Evolutionary conservation across 805 yeast genomes (phyloP).

Genomic region (Cyberlindnera galapagoensis): DNA sequence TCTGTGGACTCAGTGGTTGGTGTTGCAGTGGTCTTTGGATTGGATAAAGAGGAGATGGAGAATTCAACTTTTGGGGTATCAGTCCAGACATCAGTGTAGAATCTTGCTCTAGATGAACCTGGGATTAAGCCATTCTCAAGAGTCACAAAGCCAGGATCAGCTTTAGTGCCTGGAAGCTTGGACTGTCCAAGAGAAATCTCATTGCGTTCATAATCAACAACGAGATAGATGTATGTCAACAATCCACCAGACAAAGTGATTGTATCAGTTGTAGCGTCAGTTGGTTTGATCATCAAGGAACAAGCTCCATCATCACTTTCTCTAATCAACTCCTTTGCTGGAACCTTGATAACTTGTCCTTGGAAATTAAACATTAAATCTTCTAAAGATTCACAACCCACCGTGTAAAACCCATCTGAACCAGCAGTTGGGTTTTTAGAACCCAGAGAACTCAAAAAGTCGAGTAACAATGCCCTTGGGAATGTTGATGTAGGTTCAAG

Average conservation of each 20-base stretch:
- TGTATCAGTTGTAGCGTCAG: constrained; percentile 1
- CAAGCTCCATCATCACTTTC: constrained; percentile 12
- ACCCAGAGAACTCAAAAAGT: constrained; percentile 5
- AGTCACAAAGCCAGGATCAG: constrained; percentile 4
- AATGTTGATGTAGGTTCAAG: constrained; percentile 6
- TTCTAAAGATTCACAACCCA: constrained; percentile 6
- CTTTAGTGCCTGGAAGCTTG: constrained; percentile 9
- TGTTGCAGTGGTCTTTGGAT: neutral
- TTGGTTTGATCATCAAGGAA: constrained; percentile 9
- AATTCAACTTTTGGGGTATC: neutral
- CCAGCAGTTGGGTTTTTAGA: constrained; percentile 5
- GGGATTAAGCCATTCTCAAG: constrained; percentile 2
- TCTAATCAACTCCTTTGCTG: constrained; percentile 6
- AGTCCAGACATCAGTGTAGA: constrained; percentile 4
- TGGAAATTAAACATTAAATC: constrained; percentile 11
- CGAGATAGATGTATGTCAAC: constrained; percentile 9
- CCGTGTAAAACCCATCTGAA: constrained; percentile 5
- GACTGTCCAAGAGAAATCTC: constrained; percentile 12
- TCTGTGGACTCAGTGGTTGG: neutral
- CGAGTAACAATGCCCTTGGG: constrained; percentile 8
- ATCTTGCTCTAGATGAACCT: constrained; percentile 7
- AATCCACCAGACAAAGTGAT: constrained; percentile 12
- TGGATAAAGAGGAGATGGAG: neutral
- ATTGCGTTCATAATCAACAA: constrained; percentile 6
- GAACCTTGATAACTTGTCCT: constrained; percentile 8